Conservation (phyloP, 148 eudicot species). For the Diospyros kaki region DNA sequence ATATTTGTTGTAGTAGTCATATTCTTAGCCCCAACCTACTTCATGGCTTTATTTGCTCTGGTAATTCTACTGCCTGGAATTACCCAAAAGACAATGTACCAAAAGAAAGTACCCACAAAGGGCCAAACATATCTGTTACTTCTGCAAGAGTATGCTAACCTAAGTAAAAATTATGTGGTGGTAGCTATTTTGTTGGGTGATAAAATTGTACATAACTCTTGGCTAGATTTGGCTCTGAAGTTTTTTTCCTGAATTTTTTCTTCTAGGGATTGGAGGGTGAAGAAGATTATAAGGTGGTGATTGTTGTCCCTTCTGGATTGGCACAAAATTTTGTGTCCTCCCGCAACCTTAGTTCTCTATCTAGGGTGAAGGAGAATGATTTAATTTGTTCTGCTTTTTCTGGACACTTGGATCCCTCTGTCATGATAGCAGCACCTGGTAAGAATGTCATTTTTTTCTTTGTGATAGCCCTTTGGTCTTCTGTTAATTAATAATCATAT, state of each 20-base stretch:
- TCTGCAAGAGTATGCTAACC: too few relatives aligned
- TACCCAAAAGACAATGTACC: neutral
- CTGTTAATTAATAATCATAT: neutral
- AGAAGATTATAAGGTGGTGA: conserved; percentile 40
- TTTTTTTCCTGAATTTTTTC: neutral
- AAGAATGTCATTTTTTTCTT: conserved; percentile 20
- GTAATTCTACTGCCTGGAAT: neutral
- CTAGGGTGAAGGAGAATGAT: conserved; percentile 60
- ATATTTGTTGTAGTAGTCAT: neutral
- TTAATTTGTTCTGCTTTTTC: conserved; percentile 66
- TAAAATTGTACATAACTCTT: neutral
- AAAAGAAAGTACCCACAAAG: neutral
- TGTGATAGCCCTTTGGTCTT: conserved; percentile 1
- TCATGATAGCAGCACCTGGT: conserved; percentile 66
- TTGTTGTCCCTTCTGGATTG: conserved; percentile 58
- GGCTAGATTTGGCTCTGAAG: neutral
- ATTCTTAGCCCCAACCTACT: neutral
- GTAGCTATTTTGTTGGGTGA: neutral
- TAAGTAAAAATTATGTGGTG: too few relatives aligned
- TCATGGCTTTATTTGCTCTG: conserved; percentile 1
- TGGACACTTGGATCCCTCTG: conserved; percentile 72
- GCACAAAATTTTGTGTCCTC: conserved; percentile 20
- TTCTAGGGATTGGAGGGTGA: conserved; percentile 49
- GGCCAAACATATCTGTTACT: neutral
- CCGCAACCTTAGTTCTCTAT: conserved; percentile 35